Conservation (phyloP, 1,139 yeast genomes). For the Saccharomyces hybrid region DNA sequence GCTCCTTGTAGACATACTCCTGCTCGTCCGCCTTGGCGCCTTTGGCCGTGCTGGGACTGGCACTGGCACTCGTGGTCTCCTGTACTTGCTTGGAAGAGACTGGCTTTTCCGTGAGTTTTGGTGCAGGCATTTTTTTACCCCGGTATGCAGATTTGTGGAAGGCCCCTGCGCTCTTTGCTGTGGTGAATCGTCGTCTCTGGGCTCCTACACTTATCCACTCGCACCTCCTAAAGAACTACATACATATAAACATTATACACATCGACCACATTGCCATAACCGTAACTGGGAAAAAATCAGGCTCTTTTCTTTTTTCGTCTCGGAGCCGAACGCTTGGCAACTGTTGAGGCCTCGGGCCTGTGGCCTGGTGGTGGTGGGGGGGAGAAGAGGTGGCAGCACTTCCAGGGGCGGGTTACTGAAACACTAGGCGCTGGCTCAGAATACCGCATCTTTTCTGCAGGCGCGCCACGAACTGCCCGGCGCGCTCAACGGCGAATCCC, state of each 20-base stretch:
- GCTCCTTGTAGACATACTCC: slow-evolving; percentile 16
- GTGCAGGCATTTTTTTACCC: neutral
- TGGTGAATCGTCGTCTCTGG: neutral
- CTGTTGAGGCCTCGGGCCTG: too few relatives aligned
- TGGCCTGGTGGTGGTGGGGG: too few relatives aligned
- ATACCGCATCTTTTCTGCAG: slow-evolving; percentile 43
- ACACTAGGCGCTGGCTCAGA: neutral
- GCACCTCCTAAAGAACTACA: neutral
- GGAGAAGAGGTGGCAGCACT: too few relatives aligned
- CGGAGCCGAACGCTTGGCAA: too few relatives aligned
- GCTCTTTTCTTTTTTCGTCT: too few relatives aligned
- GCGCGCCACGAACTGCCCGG: slow-evolving; percentile 37
- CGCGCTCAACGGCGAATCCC: slow-evolving; percentile 43
- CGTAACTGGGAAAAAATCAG: too few relatives aligned
- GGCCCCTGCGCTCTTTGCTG: neutral
- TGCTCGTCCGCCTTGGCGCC: neutral
- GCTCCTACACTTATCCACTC: neutral
- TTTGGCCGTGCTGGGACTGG: neutral
- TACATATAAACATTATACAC: neutral
- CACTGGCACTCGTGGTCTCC: neutral
- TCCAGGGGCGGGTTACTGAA: neutral
- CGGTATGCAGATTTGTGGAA: neutral
- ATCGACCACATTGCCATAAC: neutral
- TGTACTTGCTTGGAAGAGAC: neutral
- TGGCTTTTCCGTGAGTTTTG: slow-evolving; percentile 2